A percentile compares a stretch with the other conserved stretches of the same genome.
Evolutionary conservation across 352 stramenopile species (phyloP).

Genomic region (Achlya hypogyna): DNA sequence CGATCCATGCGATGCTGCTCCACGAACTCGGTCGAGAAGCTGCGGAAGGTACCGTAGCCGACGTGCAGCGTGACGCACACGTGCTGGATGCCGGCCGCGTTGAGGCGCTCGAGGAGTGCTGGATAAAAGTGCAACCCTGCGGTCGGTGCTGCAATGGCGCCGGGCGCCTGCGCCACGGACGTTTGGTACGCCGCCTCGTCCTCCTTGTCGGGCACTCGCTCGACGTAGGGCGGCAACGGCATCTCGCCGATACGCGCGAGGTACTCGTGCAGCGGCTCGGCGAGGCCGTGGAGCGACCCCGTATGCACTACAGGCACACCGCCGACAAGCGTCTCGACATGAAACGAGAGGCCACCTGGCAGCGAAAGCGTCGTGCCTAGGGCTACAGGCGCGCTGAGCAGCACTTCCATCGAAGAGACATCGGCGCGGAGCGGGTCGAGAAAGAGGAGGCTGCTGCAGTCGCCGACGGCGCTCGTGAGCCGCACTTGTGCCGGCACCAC

Average conservation of each 20-base stretch:
- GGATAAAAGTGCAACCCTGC: conserved; percentile 18
- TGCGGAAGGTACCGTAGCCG: conserved; percentile 18
- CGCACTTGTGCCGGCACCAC: conserved; percentile 15
- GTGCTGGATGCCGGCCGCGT: conserved; percentile 8
- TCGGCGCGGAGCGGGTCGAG: conserved; percentile 10
- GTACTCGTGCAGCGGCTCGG: conserved; percentile 9
- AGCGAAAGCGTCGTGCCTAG: conserved; percentile 1
- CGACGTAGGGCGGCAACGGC: conserved; percentile 18
- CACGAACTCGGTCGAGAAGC: conserved; percentile 17
- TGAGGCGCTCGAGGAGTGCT: neutral
- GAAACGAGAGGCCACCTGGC: conserved; percentile 3
- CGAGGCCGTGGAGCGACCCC: neutral
- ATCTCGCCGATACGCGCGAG: conserved; percentile 17
- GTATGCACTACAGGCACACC: conserved; percentile 16
- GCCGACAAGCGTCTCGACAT: conserved; percentile 7
- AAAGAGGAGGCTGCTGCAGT: conserved; percentile 11
- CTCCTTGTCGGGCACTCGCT: conserved; percentile 18
- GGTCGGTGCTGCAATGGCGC: conserved; percentile 17
- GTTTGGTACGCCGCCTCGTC: conserved; percentile 19
- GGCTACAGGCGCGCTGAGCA: neutral
- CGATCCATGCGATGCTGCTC: conserved; percentile 20
- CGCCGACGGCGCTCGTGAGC: neutral
- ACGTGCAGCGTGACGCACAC: conserved; percentile 16
- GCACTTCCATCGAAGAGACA: conserved; percentile 5
- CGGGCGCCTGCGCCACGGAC: conserved; percentile 7